phyloP scores from a whole-genome alignment of 73 alveolate genomes.

The Tetrahymena elliotti region DNA sequence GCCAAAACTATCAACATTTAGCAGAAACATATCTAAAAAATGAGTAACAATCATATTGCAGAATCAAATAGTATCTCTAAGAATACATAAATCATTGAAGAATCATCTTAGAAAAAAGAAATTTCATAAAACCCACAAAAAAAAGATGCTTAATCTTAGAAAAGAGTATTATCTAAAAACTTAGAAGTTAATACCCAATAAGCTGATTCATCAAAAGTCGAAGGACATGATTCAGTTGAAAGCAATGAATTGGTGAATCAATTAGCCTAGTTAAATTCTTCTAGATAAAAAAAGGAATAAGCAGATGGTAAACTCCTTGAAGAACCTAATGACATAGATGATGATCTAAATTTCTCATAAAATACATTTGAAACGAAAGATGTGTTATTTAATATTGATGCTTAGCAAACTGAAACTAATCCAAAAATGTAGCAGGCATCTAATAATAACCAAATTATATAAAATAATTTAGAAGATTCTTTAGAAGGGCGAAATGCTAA shows the following conservation, averaged over 20 bases:
- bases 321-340: not conserved
- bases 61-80: not conserved
- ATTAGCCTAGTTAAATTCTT: not conserved
- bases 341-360: not conserved
- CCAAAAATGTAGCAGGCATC: not conserved
- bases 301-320: not conserved
- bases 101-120: not conserved
- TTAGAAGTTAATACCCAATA: not conserved
- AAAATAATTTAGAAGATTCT: not conserved
- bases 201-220: not conserved
- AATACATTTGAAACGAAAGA: not conserved
- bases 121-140: no score
- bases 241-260: not conserved
- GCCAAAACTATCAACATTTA: not conserved
- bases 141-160: not conserved
- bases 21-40: not conserved
- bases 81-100: not conserved
- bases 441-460: no score
- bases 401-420: not conserved
- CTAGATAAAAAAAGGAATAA: not conserved
- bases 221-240: not conserved
- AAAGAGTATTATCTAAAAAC: no score
- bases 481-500: not conserved
- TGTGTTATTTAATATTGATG: not conserved
- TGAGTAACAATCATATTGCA: not conserved